phyloP scores from a whole-genome alignment of 441 rosid genomes.

The Syzygium syzygioides region DNA sequence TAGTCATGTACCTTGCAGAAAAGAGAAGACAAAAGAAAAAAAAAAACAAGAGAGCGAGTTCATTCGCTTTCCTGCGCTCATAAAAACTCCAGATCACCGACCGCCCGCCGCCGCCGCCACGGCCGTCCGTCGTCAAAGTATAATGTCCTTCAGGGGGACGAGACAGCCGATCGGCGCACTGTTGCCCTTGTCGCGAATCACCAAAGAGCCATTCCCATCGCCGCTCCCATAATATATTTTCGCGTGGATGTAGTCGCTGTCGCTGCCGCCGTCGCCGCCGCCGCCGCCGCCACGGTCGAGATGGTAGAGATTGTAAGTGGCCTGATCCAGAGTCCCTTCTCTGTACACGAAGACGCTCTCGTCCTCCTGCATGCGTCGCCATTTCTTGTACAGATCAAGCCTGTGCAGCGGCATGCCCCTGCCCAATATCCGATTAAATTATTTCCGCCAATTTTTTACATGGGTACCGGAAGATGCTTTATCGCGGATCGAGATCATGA shows the following conservation, averaged over 20 bases:
- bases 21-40: neutral
- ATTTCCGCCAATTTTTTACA: neutral
- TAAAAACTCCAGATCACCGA: neutral
- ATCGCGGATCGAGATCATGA: neutral
- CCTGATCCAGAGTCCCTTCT: constrained; percentile 37
- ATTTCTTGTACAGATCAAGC: constrained; percentile 22
- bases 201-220: neutral
- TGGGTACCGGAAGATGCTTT: neutral
- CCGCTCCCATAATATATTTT: neutral
- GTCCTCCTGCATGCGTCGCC: constrained; percentile 38
- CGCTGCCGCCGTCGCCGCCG: neutral
- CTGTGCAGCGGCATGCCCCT: constrained; percentile 44
- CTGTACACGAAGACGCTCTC: constrained; percentile 28
- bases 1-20: neutral
- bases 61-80: neutral
- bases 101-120: neutral
- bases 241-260: neutral
- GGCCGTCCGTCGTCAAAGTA: neutral
- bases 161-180: neutral
- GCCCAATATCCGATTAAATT: neutral
- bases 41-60: neutral
- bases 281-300: neutral
- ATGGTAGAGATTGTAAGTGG: constrained; percentile 20
- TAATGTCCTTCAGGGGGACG: neutral
- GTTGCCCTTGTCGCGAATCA: neutral